Base-by-base conservation (phyloP, 192 early-diverging fungal species). In the Podila clonocystis region DNA sequence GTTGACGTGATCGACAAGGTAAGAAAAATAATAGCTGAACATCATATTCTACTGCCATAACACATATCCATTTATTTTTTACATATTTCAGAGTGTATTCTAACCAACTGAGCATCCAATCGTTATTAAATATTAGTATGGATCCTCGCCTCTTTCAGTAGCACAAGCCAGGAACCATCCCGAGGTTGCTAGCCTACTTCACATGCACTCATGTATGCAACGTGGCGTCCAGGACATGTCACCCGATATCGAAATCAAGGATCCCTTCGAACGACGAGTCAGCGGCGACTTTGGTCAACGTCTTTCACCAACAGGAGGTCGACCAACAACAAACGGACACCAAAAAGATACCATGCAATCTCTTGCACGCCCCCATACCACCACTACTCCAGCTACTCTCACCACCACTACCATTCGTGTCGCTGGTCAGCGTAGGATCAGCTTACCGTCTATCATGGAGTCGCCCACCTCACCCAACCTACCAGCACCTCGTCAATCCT, bases 1-100 rank as follows among this genome's bases (percentile, higher is more conserved):
- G 74, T 87, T 5, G 87, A 93, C 17, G 67, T 91, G 28, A 84
- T 75, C 38, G 92, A 93, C 67, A 89, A 89, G 62, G 77, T 80
- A 52, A 31, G 57, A 9, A 29, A 17, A 7, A 38, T 50, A 7
- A 31, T 3, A 33, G 33, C 2, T 31, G 30, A 31, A 31, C 30
- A 31, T 31, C 30, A 31, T 31, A n/a, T n/a, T n/a, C n/a, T n/a
- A n/a, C n/a, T n/a, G n/a, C n/a, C n/a, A n/a, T n/a, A n/a, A n/a
- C n/a, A n/a, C n/a, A n/a, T n/a, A 4, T 6, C 33, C 33, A 33
- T 33, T 33, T 33, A 33, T 33, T 2, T 31, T 33, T 5, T 6
- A 3, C 33, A 33, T 2, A 45, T 12, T n/a, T n/a, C 41, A 41
- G 34, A 36, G 34, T 12, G 1, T 38, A 38, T 45, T 12, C 12